phyloP scores from a whole-genome alignment of 805 yeast species.

The Nakazawaea ishiwadae region DNA sequence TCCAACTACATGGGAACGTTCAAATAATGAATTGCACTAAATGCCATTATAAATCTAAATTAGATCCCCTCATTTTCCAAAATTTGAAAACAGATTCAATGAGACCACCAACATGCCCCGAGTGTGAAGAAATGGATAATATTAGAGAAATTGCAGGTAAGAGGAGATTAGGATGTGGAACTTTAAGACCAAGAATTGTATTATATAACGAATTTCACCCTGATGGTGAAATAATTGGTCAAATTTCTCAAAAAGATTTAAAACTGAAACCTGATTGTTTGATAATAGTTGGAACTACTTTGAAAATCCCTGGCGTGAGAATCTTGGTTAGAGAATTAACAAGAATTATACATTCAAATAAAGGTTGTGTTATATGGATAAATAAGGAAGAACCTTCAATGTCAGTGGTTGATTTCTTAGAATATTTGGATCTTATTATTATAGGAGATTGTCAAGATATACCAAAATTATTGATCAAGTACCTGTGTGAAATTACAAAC shows the following conservation, averaged over 20 bases:
- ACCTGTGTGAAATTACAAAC: slow-evolving; percentile 23
- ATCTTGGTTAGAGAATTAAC: slow-evolving; percentile 58
- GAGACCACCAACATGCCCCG: slow-evolving; percentile 58
- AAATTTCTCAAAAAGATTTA: slow-evolving; percentile 63
- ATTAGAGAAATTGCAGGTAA: slow-evolving; percentile 58
- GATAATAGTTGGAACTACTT: slow-evolving; percentile 78
- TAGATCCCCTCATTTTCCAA: slow-evolving; percentile 48
- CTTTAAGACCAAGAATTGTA: slow-evolving; percentile 61
- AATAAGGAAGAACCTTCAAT: slow-evolving; percentile 52
- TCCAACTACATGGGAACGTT: slow-evolving; percentile 85
- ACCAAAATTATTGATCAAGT: slow-evolving; percentile 24
- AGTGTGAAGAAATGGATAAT: slow-evolving; percentile 54
- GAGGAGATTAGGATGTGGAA: slow-evolving; percentile 58
- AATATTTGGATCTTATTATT: slow-evolving; percentile 51
- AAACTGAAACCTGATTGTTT: slow-evolving; percentile 68
- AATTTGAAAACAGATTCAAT: slow-evolving; percentile 16
- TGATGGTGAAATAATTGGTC: slow-evolving; percentile 83
- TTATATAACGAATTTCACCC: slow-evolving; percentile 77
- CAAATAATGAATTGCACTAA: slow-evolving; percentile 71
- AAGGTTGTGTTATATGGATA: slow-evolving; percentile 60
- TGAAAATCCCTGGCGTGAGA: slow-evolving; percentile 73
- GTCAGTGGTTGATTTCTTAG: slow-evolving; percentile 44
- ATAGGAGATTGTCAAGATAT: slow-evolving; percentile 63
- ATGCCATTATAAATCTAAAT: slow-evolving; percentile 53
- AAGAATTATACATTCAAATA: slow-evolving; percentile 47